Percentiles rank a stretch among this genome's conserved stretches.
phyloP scores from a whole-genome alignment of 1,284 basidiomycete species.

The Singerocomus inundabilis region DNA sequence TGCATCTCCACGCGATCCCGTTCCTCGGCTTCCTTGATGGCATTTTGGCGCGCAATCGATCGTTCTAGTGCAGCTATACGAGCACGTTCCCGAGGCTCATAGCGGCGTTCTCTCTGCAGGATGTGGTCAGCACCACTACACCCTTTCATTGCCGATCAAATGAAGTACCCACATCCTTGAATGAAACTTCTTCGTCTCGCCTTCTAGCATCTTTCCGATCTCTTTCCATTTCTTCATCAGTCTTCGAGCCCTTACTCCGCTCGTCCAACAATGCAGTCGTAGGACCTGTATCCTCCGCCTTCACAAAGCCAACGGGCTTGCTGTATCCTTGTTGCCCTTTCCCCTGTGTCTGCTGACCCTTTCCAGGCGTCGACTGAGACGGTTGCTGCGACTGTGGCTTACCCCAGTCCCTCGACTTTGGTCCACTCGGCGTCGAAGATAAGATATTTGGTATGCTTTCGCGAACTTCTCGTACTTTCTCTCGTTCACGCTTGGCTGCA shows the following conservation, averaged over 20 bases:
- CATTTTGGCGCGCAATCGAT: constrained; percentile 67
- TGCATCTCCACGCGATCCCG: constrained; percentile 71
- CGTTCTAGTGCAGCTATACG: constrained; percentile 76
- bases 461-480: constrained; percentile 75
- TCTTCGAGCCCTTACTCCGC: constrained; percentile 51
- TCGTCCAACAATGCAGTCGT: constrained; percentile 35
- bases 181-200: constrained; percentile 77
- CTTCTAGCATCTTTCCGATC: constrained; percentile 72
- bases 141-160: not conserved
- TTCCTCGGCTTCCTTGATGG: constrained; percentile 72
- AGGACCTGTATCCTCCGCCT: constrained; percentile 49
- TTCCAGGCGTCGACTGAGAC: constrained; percentile 37
- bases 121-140: constrained; percentile 1
- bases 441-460: constrained; percentile 47
- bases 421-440: constrained; percentile 56
- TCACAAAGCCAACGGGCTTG: constrained; percentile 80
- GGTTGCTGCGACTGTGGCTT: constrained; percentile 51
- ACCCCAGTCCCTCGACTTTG: constrained; percentile 75
- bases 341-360: constrained; percentile 48
- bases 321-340: constrained; percentile 72
- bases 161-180: constrained; percentile 71
- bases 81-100: constrained; percentile 59
- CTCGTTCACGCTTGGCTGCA: constrained; percentile 81
- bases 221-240: constrained; percentile 83
- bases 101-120: constrained; percentile 63